Percentiles rank a stretch among this genome's conserved stretches.
Evolutionary conservation across 306 rosid genomes (phyloP).

Genomic region (Delonix regia): DNA sequence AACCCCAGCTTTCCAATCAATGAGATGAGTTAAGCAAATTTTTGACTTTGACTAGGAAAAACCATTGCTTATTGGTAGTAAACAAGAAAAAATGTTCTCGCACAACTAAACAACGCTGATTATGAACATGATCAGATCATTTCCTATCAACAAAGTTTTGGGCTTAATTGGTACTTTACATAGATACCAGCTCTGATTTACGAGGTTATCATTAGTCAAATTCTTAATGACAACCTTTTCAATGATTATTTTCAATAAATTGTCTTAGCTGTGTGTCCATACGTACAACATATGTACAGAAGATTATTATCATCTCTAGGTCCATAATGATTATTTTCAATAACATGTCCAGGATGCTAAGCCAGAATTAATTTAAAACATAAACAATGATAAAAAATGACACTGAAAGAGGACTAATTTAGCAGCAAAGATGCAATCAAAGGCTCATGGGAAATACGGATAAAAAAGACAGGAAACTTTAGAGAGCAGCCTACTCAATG

Average conservation of each 20-base stretch:
- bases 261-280: not conserved
- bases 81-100: not conserved
- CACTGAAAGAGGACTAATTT: not conserved
- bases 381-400: not conserved
- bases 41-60: not conserved
- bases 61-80: not conserved
- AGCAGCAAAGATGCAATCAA: conserved; percentile 19
- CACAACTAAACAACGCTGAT: not conserved
- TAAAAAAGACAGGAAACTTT: not conserved
- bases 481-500: not conserved
- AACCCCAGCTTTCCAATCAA: not conserved
- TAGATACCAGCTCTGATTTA: not conserved
- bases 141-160: not conserved
- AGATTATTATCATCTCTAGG: not conserved
- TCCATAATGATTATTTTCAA: not conserved
- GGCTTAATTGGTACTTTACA: not conserved
- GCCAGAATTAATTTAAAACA: no score
- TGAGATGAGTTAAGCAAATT: not conserved
- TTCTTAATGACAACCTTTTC: not conserved
- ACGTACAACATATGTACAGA: not conserved
- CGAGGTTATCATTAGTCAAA: not conserved
- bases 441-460: not conserved
- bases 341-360: no score
- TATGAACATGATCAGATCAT: not conserved
- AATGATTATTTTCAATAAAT: not conserved